phyloP scores from a whole-genome alignment of 306 rosid genomes.

The Castanea mollissima region DNA sequence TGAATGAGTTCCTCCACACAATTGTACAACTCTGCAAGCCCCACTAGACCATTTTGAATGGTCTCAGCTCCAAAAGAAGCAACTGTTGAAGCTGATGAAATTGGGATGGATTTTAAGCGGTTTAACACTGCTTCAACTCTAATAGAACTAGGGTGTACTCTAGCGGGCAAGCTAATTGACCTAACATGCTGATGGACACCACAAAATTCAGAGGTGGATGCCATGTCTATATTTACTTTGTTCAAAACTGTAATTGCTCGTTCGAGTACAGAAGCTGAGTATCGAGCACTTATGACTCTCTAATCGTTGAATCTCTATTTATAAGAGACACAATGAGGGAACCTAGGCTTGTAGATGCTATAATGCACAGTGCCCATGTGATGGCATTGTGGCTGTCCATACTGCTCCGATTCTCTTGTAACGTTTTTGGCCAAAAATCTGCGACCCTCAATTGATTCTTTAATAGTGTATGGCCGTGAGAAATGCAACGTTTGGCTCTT shows the following conservation, averaged over 20 bases:
- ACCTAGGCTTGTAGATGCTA: not conserved
- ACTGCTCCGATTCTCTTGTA: slow-evolving; percentile 36
- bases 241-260: not conserved
- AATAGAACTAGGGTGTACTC: slow-evolving; percentile 47
- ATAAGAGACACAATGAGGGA: slow-evolving; percentile 25
- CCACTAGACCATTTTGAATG: slow-evolving; percentile 44
- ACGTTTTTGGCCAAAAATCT: slow-evolving; percentile 27
- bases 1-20: slow-evolving; percentile 57
- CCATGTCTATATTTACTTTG: slow-evolving; percentile 30
- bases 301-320: slow-evolving; percentile 24
- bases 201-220: slow-evolving; percentile 18
- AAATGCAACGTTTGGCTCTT: slow-evolving; percentile 10
- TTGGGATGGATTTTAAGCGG: slow-evolving; percentile 38
- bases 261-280: too few species aligned
- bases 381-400: slow-evolving; percentile 33
- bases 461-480: slow-evolving; percentile 27
- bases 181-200: slow-evolving; percentile 51
- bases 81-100: slow-evolving; percentile 20
- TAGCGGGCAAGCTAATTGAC: slow-evolving; percentile 77
- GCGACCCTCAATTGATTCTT: slow-evolving; percentile 21
- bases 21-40: slow-evolving; percentile 55
- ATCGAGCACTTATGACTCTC: not conserved
- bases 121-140: slow-evolving; percentile 49
- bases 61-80: slow-evolving; percentile 31
- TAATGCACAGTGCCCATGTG: slow-evolving; percentile 35